Conservation (phyloP, 176 grass and related monocot genomes). For the Oryza rufipogon region DNA sequence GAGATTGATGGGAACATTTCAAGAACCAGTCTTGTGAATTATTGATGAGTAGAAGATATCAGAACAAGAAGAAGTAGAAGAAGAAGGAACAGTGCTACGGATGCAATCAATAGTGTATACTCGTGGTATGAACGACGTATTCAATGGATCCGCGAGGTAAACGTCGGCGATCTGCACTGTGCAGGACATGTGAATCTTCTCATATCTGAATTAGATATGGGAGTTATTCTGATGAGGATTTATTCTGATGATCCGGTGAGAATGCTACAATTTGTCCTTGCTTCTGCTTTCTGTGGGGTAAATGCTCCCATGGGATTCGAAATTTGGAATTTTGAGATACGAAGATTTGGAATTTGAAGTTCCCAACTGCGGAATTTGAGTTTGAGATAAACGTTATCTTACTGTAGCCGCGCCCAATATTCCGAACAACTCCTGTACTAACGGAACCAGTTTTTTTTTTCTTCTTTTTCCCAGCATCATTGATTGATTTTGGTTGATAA, state of each 20-base stretch:
- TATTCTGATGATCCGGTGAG: too few relatives aligned
- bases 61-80: not conserved
- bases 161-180: not conserved
- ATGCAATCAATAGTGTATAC: conserved; percentile 1
- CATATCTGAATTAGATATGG: conserved; percentile 14
- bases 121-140: not conserved
- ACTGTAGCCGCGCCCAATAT: too few relatives aligned
- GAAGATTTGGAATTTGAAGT: too few relatives aligned
- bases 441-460: too few relatives aligned
- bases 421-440: too few relatives aligned
- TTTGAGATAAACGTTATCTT: too few relatives aligned
- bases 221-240: too few relatives aligned
- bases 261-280: not conserved
- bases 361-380: too few relatives aligned
- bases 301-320: not conserved
- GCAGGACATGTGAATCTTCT: not conserved
- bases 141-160: conserved; percentile 8
- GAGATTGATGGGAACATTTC: not conserved
- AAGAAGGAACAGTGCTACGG: not conserved
- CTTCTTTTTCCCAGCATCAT: too few relatives aligned
- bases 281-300: not conserved
- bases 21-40: not conserved
- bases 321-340: not conserved
- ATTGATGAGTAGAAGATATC: not conserved
- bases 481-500: too few relatives aligned